Evolutionary conservation across 2,329 filamentous ascomycete genomes (phyloP), one percentile per base, ranked within the genome.

Genomic region (Pseudogymnoascus verrucosus): DNA sequence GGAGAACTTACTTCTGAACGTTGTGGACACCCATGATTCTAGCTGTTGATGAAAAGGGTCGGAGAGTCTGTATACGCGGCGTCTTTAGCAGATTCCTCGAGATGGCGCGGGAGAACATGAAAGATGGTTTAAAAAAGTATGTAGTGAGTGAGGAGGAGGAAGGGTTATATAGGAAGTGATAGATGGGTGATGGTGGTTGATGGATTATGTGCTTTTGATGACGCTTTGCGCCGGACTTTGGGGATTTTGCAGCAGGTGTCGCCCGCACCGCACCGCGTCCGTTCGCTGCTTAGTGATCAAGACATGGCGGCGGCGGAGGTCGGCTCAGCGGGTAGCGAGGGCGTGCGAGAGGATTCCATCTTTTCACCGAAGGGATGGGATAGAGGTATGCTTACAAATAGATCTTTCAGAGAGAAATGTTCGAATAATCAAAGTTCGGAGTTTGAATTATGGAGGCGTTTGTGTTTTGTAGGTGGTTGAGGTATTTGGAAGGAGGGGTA

Each of bases 21-120:
- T 79, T 73, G 69, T 79, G 76, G 64, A 83, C 80, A 68, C 73
- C 77, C 72, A 80, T 75, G 63, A 76, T 80, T 66, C 71, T 71
- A 12, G 73, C 62, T 31, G 78, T 74, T 37, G 75, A 77, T 67
- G 75, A 74, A 65, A 76, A 77, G 28, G 12, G 39, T 66, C 70
- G 66, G 21, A 51, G 34, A 59, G 60, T 57, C 61, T 39, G 61
- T 31, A 31, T 31, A 21, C 51, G 62, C 26, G 62, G 19, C 36
- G 60, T 47, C 36, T 31, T 62, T 40, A 62, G 60, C 60, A 62
- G 60, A 42, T 16, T 42, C 26, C 60, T 37, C 16, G 34, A 1
- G 39, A 51, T 40, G 36, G 60, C 39, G 34, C 39, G 60, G 34
- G 60, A 40, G 39, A 47, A 62, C 60, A 62, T 62, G 26, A 54